These are phyloP conservation scores for Cairneyella variabilis DNA, from an alignment of 495 filamentous ascomycete genomes.

Conservation along the genomic window DNA sequence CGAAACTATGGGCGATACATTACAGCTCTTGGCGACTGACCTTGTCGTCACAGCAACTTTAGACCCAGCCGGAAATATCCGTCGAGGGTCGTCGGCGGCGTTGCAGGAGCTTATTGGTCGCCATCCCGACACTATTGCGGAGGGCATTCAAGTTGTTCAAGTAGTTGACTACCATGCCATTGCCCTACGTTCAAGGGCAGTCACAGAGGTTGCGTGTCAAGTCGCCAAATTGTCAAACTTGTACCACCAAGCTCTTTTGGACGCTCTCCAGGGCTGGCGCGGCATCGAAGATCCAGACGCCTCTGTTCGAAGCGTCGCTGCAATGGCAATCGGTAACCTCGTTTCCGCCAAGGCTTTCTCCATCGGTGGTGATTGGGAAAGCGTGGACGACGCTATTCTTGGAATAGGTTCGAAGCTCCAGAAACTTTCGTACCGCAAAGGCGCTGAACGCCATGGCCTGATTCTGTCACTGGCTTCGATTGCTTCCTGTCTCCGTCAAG, in stretches of 20 bases:
- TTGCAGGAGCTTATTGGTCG: constrained; percentile 91
- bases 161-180: constrained; percentile 91
- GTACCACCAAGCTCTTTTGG: constrained; percentile 68
- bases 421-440: constrained; percentile 38
- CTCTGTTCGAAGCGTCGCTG: constrained; percentile 66
- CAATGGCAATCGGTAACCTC: constrained; percentile 60
- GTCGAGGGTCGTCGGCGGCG: constrained; percentile 86
- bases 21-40: constrained; percentile 75
- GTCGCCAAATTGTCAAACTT: constrained; percentile 57
- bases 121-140: constrained; percentile 75
- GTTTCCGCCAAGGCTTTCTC: neutral
- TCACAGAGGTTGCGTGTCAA: constrained; percentile 66
- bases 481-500: neutral
- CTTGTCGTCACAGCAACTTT: constrained; percentile 78
- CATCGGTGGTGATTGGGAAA: neutral
- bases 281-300: constrained; percentile 76
- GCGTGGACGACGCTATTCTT: neutral
- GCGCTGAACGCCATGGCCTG: constrained; percentile 66
- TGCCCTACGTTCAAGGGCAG: constrained; percentile 76
- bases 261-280: constrained; percentile 79
- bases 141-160: constrained; percentile 83
- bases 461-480: constrained; percentile 51
- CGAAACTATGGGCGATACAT: constrained; percentile 45
- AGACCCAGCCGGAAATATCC: constrained; percentile 88
- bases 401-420: constrained; percentile 1